A percentile compares a stretch with the other conserved stretches of the same genome.
phyloP scores from a whole-genome alignment of 441 rosid genomes.

The Mallotus repandus region DNA sequence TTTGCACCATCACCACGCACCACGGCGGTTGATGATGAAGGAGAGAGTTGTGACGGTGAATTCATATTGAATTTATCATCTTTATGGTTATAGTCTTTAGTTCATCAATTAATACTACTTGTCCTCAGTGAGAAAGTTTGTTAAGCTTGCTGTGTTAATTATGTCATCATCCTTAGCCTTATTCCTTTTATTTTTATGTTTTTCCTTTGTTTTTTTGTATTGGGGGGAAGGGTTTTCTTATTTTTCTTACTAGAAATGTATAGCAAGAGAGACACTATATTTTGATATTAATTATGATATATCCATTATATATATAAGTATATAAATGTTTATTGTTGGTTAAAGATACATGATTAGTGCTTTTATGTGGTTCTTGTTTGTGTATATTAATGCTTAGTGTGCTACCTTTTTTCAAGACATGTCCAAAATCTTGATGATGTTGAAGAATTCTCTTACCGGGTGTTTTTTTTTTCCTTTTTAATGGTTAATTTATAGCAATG shows the following conservation, averaged over 20 bases:
- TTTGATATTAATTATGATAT: slow-evolving; percentile 22
- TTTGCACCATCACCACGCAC: slow-evolving; percentile 5
- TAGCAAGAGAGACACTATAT: slow-evolving; percentile 45
- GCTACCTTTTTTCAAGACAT: background rate
- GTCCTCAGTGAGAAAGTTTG: slow-evolving; percentile 40
- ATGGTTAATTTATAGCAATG: background rate
- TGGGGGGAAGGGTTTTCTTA: background rate
- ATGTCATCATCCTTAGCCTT: slow-evolving; percentile 29
- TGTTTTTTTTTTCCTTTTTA: background rate
- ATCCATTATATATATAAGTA: slow-evolving; percentile 10
- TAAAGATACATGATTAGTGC: background rate
- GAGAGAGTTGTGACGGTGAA: slow-evolving; percentile 16
- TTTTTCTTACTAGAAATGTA: slow-evolving; percentile 37
- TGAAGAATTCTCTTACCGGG: too few relatives aligned
- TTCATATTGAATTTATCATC: slow-evolving; percentile 28
- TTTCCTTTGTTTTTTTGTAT: background rate
- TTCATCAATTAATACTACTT: slow-evolving; percentile 35
- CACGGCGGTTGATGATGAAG: slow-evolving; percentile 18
- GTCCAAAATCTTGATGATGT: background rate
- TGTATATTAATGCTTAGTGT: background rate
- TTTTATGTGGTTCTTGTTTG: background rate
- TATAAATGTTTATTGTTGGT: background rate
- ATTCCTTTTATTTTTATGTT: background rate
- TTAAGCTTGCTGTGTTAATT: slow-evolving; percentile 24
- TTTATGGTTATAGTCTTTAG: slow-evolving; percentile 24